Evolutionary conservation across 2,329 filamentous ascomycete genomes (phyloP).

Genomic region (Microcyclosporella mali): DNA sequence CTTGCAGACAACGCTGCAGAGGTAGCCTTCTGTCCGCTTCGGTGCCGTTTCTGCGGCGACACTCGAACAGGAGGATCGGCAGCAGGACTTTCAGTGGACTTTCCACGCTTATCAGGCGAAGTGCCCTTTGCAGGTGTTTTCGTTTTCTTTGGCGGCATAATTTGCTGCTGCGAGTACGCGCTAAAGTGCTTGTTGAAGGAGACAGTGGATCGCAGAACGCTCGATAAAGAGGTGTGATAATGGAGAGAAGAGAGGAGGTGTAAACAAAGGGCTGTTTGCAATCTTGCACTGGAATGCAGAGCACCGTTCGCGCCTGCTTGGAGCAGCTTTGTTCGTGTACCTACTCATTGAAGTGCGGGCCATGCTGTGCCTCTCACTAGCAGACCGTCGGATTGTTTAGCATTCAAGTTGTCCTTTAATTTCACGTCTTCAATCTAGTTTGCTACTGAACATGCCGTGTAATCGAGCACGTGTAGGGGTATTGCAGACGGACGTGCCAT

Average conservation of each 20-base stretch:
- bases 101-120: background rate
- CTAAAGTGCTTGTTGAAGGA: background rate
- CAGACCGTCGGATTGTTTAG: no score
- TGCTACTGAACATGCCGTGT: no score
- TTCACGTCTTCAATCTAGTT: no score
- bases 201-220: background rate
- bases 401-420: no score
- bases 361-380: no score
- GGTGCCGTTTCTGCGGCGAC: background rate
- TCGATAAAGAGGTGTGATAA: background rate
- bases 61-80: no score
- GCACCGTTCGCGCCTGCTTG: conserved; percentile 6
- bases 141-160: conserved; percentile 7
- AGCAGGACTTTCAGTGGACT: no score
- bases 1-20: no score
- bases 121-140: conserved; percentile 3
- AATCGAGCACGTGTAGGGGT: no score
- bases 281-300: conserved; percentile 16
- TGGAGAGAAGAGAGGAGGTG: background rate
- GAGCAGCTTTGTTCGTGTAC: no score
- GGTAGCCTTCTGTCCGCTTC: background rate
- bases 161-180: background rate
- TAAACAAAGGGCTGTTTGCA: conserved; percentile 16
- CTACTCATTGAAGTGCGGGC: no score
- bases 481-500: no score